Conservation (phyloP, 1,284 basidiomycete genomes). For the Trichosporon sp. region DNA sequence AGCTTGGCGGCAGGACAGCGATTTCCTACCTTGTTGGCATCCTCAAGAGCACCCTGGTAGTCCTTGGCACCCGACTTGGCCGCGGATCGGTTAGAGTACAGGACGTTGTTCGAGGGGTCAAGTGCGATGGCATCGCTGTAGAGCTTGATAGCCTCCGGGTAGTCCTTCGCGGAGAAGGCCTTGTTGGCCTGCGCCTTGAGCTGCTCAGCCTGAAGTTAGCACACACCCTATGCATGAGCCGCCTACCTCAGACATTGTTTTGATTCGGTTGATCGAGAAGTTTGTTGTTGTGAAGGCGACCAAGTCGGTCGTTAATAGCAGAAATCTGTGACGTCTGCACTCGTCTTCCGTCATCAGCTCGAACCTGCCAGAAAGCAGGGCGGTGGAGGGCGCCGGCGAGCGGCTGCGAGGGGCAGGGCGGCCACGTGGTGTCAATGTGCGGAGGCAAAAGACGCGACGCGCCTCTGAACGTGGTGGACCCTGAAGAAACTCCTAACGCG, state of each 20-base stretch:
- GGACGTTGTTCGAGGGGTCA: slow-evolving; percentile 77
- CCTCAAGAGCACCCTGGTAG: slow-evolving; percentile 71
- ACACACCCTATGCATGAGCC: not conserved
- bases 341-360: not conserved
- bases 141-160: slow-evolving; percentile 71
- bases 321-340: not conserved
- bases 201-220: slow-evolving; percentile 50
- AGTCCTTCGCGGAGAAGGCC: slow-evolving; percentile 89
- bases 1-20: slow-evolving; percentile 48
- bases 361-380: not conserved
- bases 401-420: not conserved
- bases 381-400: not conserved
- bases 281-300: not conserved
- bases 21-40: slow-evolving; percentile 76
- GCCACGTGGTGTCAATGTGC: not conserved
- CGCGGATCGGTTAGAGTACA: slow-evolving; percentile 91
- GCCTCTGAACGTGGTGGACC: not conserved
- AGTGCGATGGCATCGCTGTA: slow-evolving; percentile 84
- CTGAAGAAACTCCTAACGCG: slow-evolving; percentile 1
- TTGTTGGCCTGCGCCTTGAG: slow-evolving; percentile 95
- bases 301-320: not conserved
- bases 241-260: slow-evolving; percentile 27
- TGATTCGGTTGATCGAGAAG: not conserved
- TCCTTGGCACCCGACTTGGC: slow-evolving; percentile 78
- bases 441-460: not conserved